Conservation (phyloP, 306 rosid species). For the Argentina anserina region DNA sequence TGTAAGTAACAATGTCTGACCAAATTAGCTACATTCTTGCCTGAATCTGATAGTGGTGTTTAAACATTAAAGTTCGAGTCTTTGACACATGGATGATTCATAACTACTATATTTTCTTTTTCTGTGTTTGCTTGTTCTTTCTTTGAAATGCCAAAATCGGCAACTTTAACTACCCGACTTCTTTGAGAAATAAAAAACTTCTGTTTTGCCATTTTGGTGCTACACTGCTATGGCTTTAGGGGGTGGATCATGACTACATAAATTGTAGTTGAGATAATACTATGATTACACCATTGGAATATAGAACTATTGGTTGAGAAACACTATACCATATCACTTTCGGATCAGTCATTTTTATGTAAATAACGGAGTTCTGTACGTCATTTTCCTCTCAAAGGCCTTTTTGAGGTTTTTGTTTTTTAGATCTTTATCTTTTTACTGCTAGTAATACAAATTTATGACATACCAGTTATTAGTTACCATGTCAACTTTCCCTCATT, state of each 20-base stretch:
- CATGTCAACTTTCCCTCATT: slow-evolving; percentile 9
- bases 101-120: neutral
- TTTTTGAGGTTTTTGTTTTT: neutral
- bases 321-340: neutral
- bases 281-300: too few relatives aligned
- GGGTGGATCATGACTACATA: too few relatives aligned
- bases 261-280: too few relatives aligned
- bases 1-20: slow-evolving; percentile 11
- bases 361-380: neutral
- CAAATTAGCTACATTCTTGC: neutral
- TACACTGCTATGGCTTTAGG: too few relatives aligned
- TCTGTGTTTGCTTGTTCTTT: neutral
- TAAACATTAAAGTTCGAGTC: neutral
- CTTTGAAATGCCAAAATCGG: neutral
- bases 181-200: neutral
- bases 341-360: neutral
- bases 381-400: neutral
- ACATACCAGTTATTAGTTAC: neutral
- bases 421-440: neutral
- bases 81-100: neutral
- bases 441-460: neutral
- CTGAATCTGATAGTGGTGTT: neutral
- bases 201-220: neutral
- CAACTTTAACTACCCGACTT: neutral
- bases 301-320: too few relatives aligned